A percentile compares a stretch with the other conserved stretches of the same genome.
phyloP scores from a whole-genome alignment of 805 yeast species.

The Ogataea trehaloabstinens region DNA sequence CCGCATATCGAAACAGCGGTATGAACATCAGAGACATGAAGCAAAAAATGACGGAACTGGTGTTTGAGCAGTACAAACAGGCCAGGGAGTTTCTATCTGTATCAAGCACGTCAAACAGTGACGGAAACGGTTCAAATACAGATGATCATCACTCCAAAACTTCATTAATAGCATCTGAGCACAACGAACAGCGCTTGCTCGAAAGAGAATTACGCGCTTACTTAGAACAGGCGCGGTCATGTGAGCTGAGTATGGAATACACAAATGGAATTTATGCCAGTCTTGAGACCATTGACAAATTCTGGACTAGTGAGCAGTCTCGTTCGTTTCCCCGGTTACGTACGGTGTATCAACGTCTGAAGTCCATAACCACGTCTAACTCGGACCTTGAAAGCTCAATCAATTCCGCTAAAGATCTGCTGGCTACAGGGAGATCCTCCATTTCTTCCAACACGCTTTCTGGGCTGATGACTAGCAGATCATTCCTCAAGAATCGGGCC shows the following conservation, averaged over 20 bases:
- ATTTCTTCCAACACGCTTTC: neutral
- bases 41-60: neutral
- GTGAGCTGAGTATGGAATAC: no score
- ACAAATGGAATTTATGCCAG: neutral
- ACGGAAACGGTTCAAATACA: neutral
- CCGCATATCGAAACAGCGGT: neutral
- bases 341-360: neutral
- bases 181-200: neutral
- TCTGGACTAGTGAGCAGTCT: neutral
- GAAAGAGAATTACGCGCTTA: neutral
- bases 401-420: neutral
- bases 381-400: conserved; percentile 1
- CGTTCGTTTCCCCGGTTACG: conserved; percentile 1
- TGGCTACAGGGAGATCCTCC: neutral
- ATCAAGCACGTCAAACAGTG: neutral
- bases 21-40: neutral
- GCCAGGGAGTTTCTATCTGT: neutral
- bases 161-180: no score
- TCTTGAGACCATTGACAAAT: neutral
- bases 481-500: neutral
- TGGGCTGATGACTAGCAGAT: neutral
- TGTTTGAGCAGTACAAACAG: neutral
- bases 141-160: no score
- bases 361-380: neutral
- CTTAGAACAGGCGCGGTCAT: neutral